Evolutionary conservation across 2,329 filamentous ascomycete genomes (phyloP).

Genomic region (Beauveria bassiana): DNA sequence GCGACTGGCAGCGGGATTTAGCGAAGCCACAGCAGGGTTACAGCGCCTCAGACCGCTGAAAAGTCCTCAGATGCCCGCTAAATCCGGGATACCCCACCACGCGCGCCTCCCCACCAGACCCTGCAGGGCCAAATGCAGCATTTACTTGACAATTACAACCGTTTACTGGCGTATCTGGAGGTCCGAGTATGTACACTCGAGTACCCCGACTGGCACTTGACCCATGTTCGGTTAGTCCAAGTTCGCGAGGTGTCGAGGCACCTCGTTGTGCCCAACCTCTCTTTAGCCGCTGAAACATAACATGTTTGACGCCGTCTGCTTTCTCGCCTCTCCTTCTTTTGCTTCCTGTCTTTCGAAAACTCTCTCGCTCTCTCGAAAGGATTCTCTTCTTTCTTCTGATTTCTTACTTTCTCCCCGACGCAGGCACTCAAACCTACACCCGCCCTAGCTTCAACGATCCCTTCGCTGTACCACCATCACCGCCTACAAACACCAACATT

Average conservation of each 20-base stretch:
- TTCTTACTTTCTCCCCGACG: neutral
- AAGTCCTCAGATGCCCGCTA: neutral
- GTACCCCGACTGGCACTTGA: neutral
- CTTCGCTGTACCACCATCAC: neutral
- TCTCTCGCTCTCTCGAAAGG: neutral
- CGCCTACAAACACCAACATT: neutral
- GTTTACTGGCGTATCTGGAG: neutral
- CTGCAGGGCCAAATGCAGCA: neutral
- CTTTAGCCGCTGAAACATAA: slow-evolving; percentile 1
- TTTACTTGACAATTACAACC: neutral
- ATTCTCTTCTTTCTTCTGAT: neutral
- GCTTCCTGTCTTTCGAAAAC: neutral
- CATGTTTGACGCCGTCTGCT: neutral
- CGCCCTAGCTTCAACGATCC: neutral
- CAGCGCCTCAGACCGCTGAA: slow-evolving; percentile 1
- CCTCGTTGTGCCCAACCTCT: slow-evolving; percentile 3
- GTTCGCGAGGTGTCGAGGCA: neutral
- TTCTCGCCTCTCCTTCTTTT: neutral
- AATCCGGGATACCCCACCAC: slow-evolving; percentile 1
- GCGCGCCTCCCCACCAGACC: neutral
- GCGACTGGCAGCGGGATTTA: neutral
- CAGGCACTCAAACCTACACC: neutral
- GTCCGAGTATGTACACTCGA: neutral
- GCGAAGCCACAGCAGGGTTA: neutral
- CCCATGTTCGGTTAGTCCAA: neutral